These are phyloP conservation scores for Fusarium tuaranense DNA, from an alignment of 2,329 filamentous ascomycete species.

Conservation along the genomic window DNA sequence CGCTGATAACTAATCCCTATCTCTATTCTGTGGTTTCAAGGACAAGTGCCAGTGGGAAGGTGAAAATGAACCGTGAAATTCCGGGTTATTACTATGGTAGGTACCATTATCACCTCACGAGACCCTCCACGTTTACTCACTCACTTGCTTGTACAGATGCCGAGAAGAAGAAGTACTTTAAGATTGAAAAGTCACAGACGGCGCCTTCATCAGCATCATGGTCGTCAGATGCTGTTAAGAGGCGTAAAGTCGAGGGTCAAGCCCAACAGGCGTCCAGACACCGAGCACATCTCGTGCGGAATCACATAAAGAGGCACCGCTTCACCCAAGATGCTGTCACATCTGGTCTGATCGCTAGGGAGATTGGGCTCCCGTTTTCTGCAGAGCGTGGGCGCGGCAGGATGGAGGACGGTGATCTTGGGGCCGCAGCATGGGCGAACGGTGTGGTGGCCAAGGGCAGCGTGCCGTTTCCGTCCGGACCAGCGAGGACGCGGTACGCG, in stretches of 20 bases:
- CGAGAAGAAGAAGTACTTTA: constrained; percentile 75
- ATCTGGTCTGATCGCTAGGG: constrained; percentile 43
- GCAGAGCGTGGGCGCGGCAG: constrained; percentile 38
- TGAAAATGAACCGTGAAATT: constrained; percentile 54
- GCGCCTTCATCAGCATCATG: constrained; percentile 64
- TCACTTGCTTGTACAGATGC: constrained; percentile 52
- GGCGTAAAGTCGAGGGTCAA: constrained; percentile 60
- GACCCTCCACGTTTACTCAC: background rate
- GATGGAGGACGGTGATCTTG: constrained; percentile 41
- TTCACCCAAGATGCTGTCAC: constrained; percentile 50
- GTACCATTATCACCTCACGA: constrained; percentile 47
- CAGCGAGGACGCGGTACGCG: constrained; percentile 41
- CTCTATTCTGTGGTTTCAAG: background rate
- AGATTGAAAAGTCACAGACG: constrained; percentile 68
- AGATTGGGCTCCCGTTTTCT: constrained; percentile 35
- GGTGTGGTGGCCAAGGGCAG: constrained; percentile 55
- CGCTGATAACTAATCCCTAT: background rate
- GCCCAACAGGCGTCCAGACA: constrained; percentile 42
- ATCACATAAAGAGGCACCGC: constrained; percentile 54
- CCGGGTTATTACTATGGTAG: constrained; percentile 69
- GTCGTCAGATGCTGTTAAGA: constrained; percentile 69
- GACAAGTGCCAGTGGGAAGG: background rate
- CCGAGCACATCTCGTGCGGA: constrained; percentile 47
- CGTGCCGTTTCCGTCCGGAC: constrained; percentile 50
- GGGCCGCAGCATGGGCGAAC: constrained; percentile 52